Percentiles rank a stretch among this genome's conserved stretches.
Conservation (phyloP, 768 basidiomycete genomes). For the Podaxis mareebaensis region DNA sequence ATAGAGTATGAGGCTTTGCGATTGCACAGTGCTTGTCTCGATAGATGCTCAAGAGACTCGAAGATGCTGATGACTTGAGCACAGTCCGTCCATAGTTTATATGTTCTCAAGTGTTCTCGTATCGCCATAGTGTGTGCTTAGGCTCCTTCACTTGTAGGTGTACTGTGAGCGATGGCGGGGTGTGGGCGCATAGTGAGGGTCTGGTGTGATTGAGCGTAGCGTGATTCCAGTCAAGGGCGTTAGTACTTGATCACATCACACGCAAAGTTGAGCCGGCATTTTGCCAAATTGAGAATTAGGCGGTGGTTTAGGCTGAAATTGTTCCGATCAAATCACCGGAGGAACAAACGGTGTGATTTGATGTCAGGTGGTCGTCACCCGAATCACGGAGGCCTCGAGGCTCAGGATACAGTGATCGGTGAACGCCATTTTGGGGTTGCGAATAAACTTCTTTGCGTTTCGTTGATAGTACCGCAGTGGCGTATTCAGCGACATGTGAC, state of each 20-base stretch:
- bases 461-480: neutral
- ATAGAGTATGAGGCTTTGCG: slow-evolving; percentile 10
- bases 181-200: neutral
- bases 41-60: neutral
- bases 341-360: neutral
- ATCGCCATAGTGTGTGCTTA: neutral
- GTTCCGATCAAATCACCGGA: neutral
- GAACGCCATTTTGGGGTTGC: neutral
- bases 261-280: neutral
- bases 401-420: neutral
- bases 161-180: slow-evolving; percentile 5
- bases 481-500: neutral
- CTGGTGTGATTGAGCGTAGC: slow-evolving; percentile 16
- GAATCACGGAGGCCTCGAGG: neutral
- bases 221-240: neutral
- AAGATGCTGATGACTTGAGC: neutral
- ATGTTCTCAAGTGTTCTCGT: neutral
- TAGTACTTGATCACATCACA: neutral
- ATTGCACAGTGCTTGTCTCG: neutral
- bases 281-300: neutral
- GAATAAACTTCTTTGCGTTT: neutral
- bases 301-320: neutral
- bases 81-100: neutral
- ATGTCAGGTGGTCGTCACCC: neutral
- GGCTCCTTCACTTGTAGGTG: neutral